phyloP scores from a whole-genome alignment of 148 eudicot genomes.

The Heliamphora exappendiculata region DNA sequence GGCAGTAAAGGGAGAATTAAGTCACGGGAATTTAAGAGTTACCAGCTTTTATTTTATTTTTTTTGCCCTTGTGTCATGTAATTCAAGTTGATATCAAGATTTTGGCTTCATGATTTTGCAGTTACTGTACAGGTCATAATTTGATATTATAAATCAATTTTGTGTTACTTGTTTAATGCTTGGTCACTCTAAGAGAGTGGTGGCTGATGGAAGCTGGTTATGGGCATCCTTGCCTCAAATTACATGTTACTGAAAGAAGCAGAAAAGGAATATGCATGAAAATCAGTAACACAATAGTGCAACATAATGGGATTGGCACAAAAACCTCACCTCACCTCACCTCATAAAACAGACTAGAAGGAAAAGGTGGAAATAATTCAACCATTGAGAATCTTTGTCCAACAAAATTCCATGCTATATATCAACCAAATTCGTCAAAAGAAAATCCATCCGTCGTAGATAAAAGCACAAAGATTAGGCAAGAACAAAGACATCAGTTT shows the following conservation, averaged over 20 bases:
- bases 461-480: background rate
- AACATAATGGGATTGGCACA: too few relatives aligned
- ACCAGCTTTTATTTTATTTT: background rate
- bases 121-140: background rate
- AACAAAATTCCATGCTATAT: background rate
- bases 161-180: background rate
- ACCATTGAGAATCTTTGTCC: background rate
- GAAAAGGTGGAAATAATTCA: background rate
- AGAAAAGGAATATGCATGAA: background rate
- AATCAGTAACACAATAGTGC: background rate
- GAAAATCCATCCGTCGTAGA: background rate
- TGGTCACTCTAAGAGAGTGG: background rate
- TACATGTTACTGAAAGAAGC: background rate
- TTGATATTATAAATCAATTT: background rate
- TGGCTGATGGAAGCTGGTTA: too few relatives aligned
- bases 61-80: background rate
- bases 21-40: constrained; percentile 7
- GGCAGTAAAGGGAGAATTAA: constrained; percentile 9
- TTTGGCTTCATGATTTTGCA: background rate
- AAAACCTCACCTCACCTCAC: background rate
- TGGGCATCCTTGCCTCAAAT: too few relatives aligned
- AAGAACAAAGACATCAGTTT: background rate
- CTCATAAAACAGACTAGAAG: background rate
- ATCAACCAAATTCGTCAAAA: background rate
- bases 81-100: constrained; percentile 1